phyloP scores from a whole-genome alignment of 163 green algal genomes.

The Scenedesmus sp. region DNA sequence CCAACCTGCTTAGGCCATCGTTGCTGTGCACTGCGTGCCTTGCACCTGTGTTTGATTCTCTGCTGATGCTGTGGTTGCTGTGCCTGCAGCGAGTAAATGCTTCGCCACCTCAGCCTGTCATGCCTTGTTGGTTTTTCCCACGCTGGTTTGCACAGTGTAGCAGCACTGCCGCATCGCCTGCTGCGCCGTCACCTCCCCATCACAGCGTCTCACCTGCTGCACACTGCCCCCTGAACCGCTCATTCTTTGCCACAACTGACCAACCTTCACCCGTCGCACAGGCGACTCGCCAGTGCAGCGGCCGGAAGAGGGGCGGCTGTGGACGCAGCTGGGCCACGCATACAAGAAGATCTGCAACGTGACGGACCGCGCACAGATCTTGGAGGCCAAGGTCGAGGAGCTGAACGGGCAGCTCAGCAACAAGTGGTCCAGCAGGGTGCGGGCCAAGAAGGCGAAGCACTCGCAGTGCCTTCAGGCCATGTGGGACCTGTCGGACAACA shows the following conservation, averaged over 20 bases:
- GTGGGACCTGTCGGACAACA: neutral
- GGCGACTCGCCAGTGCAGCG: neutral
- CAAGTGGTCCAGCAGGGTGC: neutral
- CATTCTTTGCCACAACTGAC: neutral
- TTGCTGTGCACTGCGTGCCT: neutral
- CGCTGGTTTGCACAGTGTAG: neutral
- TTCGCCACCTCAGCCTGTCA: too few relatives aligned
- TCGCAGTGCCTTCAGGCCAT: constrained; percentile 1
- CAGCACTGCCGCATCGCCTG: neutral
- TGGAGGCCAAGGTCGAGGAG: neutral
- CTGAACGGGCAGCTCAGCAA: neutral
- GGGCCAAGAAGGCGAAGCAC: neutral
- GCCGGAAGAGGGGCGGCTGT: neutral
- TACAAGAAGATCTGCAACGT: constrained; percentile 11
- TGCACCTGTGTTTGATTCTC: too few relatives aligned
- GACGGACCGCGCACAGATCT: neutral
- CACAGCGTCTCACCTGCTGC: neutral
- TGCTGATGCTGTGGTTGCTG: neutral
- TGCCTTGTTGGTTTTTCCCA: too few relatives aligned
- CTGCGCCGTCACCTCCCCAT: neutral
- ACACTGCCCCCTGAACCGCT: neutral
- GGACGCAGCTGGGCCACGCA: neutral
- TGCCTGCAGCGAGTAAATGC: neutral
- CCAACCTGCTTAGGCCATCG: too few relatives aligned
- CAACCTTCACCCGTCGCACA: too few relatives aligned